phyloP scores from a whole-genome alignment of 371 early-diverging fungal species.

The Rhizopus sp. region DNA sequence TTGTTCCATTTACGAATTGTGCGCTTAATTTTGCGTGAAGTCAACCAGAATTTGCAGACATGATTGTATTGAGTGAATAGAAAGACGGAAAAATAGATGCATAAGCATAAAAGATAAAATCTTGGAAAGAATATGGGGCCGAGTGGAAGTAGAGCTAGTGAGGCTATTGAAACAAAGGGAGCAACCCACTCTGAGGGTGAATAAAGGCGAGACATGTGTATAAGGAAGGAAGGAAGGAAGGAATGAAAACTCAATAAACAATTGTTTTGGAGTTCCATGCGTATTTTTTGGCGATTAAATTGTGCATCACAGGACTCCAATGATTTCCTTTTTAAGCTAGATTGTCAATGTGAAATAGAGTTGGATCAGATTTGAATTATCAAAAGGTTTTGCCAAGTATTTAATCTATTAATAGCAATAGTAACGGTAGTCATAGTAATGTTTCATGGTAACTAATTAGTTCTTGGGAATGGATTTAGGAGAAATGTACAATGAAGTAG shows the following conservation, averaged over 20 bases:
- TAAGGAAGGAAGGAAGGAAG: too few relatives aligned
- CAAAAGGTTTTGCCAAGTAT: too few relatives aligned
- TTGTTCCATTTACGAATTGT: constrained; percentile 37
- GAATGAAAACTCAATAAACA: too few relatives aligned
- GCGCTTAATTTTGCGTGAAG: constrained; percentile 32
- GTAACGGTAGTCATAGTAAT: too few relatives aligned
- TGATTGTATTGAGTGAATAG: constrained; percentile 50
- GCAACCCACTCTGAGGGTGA: constrained; percentile 54
- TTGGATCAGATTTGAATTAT: too few relatives aligned
- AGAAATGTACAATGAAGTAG: constrained; percentile 66
- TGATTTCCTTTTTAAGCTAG: too few relatives aligned
- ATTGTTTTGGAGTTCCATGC: too few relatives aligned
- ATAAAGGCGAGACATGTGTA: constrained; percentile 22
- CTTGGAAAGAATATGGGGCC: constrained; percentile 49
- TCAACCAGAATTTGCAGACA: constrained; percentile 45
- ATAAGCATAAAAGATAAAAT: constrained; percentile 40
- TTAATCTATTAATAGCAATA: too few relatives aligned
- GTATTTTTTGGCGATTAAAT: too few relatives aligned
- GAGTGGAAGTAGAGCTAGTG: constrained; percentile 40
- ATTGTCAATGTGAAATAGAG: too few relatives aligned
- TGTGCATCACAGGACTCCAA: too few relatives aligned
- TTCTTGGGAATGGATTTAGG: constrained; percentile 36
- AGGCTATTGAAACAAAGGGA: constrained; percentile 40
- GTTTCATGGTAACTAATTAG: not conserved
- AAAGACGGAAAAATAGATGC: constrained; percentile 43